Conservation (phyloP, 768 basidiomycete species). For the Tubosaeta sp. region DNA sequence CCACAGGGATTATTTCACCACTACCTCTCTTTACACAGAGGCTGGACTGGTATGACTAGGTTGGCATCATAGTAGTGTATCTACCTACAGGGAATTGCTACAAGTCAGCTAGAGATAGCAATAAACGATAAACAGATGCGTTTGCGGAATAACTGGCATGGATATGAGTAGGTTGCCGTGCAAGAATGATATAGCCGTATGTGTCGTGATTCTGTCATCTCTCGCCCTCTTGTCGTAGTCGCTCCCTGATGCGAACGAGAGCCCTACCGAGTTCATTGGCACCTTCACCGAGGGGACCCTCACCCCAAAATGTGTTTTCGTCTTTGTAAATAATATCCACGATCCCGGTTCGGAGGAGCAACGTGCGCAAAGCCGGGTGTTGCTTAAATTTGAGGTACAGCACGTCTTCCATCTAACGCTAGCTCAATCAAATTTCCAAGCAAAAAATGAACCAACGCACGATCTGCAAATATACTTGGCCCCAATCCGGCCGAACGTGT, state of each 20-base stretch:
- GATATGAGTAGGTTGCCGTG: neutral
- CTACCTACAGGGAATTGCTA: too few relatives aligned
- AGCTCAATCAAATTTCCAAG: neutral
- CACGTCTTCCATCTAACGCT: conserved; percentile 61
- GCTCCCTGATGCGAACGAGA: conserved; percentile 52
- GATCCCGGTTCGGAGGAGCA: conserved; percentile 43
- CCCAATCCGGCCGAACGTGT: conserved; percentile 55
- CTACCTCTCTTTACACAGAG: too few relatives aligned
- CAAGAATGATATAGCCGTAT: neutral
- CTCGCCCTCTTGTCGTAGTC: conserved; percentile 33
- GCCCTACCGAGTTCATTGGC: conserved; percentile 61
- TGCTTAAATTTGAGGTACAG: conserved; percentile 67
- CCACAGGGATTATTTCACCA: too few relatives aligned
- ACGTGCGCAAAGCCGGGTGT: conserved; percentile 48
- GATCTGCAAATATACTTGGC: conserved; percentile 41
- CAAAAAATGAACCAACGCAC: conserved; percentile 32
- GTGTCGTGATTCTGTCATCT: conserved; percentile 6
- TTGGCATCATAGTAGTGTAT: too few relatives aligned
- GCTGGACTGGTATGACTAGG: too few relatives aligned
- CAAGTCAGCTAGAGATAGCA: neutral
- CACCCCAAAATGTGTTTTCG: conserved; percentile 66
- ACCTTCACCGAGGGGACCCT: conserved; percentile 46
- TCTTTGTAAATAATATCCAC: conserved; percentile 52
- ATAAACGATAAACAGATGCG: neutral
- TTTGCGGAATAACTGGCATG: neutral